phyloP scores from a whole-genome alignment of 768 basidiomycete genomes.

The Hysterangium stoloniferum region DNA sequence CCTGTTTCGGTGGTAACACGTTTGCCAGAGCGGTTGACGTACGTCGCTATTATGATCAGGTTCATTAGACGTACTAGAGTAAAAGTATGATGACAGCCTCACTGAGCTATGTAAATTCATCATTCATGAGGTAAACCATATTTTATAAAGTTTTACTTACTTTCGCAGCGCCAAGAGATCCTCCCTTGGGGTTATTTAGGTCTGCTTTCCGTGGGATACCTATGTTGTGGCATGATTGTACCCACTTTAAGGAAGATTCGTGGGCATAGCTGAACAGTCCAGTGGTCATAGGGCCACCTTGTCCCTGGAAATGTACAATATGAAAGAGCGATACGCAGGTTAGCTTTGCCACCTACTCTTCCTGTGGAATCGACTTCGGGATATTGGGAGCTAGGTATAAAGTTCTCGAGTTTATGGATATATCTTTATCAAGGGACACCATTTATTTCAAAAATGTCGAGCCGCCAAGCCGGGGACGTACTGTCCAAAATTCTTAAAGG shows the following conservation, averaged over 20 bases:
- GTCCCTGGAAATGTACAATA: background rate
- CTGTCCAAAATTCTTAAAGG: constrained; percentile 9
- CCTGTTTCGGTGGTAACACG: constrained; percentile 12
- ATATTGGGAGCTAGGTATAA: constrained; percentile 9
- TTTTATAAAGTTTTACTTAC: background rate
- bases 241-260: background rate
- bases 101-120: background rate
- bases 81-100: constrained; percentile 1
- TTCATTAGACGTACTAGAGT: background rate
- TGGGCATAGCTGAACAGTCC: constrained; percentile 11
- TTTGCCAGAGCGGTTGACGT: constrained; percentile 8
- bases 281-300: background rate
- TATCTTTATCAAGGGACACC: constrained; percentile 3
- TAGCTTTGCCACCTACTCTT: background rate
- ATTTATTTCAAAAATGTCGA: background rate
- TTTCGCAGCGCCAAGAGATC: constrained; percentile 1
- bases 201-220: constrained; percentile 10
- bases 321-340: background rate
- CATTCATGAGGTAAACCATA: too few species aligned
- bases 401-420: constrained; percentile 13
- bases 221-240: constrained; percentile 9
- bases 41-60: constrained; percentile 1
- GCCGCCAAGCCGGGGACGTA: too few species aligned
- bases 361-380: constrained; percentile 7
- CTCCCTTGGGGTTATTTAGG: constrained; percentile 4